Evolutionary conservation across 2,329 filamentous ascomycete species (phyloP).

Genomic region (Aspergillus pseudonomiae): DNA sequence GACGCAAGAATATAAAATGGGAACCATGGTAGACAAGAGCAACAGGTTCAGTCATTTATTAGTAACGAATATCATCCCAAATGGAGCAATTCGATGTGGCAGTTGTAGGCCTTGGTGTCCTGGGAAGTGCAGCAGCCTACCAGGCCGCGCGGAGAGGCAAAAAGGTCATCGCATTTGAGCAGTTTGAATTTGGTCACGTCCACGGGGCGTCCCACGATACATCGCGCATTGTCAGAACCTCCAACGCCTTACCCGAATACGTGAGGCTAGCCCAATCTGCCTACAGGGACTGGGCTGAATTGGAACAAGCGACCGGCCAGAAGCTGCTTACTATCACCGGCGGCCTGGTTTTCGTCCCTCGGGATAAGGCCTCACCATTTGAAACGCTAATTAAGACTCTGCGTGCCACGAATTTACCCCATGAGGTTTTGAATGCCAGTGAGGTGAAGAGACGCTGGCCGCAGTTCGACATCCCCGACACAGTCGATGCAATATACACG

Average conservation of each 20-base stretch:
- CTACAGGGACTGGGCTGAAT: not conserved
- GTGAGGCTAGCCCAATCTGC: not conserved
- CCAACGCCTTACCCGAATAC: not conserved
- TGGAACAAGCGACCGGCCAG: not conserved
- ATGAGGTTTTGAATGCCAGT: not conserved
- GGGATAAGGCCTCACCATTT: not conserved
- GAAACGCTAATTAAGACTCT: not conserved
- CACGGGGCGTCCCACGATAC: not conserved
- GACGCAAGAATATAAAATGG: not conserved
- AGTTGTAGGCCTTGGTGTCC: not conserved
- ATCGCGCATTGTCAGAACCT: not conserved
- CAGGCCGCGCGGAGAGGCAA: not conserved
- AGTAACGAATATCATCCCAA: not conserved
- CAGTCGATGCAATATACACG: not conserved
- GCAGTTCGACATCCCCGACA: not conserved
- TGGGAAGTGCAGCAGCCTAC: not conserved
- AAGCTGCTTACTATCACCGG: not conserved
- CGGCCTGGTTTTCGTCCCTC: not conserved
- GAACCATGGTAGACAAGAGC: not conserved
- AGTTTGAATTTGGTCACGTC: not conserved
- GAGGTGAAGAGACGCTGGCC: not conserved
- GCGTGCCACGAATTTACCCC: not conserved
- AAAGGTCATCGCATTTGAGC: not conserved
- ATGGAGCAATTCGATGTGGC: not conserved
- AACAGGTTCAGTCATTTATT: too few relatives aligned